Evolutionary conservation across 2,329 filamentous ascomycete genomes (phyloP), one percentile per base, ranked within the genome.

Genomic region (Kalaharituber pfeilii): DNA sequence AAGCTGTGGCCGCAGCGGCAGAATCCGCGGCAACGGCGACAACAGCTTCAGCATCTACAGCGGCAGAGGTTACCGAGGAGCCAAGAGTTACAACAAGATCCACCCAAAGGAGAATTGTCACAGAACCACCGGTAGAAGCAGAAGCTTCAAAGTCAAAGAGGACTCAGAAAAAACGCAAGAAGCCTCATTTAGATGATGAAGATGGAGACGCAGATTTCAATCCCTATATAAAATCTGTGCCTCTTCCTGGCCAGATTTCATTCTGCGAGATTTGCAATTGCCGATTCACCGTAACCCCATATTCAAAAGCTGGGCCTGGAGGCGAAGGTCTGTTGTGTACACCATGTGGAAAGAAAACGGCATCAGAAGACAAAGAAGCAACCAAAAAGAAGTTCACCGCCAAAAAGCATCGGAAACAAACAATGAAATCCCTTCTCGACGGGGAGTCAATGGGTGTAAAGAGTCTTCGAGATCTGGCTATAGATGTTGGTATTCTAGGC

Each of bases 251-350:
- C 6, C 62, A 64, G 51, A 63, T 63, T n/a, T 54, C 56, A 13
- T 63, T 63, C 50, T 64, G 62, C 26, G 59, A 54, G 3, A 58
- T 61, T 29, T 64, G 62, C 50, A 57, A 63, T 25, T 60, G 57
- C 15, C 57, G 62, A 15, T 64, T 64, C 27, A 64, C 60, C 1
- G 62, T 63, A 9, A 64, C 62, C 22, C 54, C 60, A 8, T 64
- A 64, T 49, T 60, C 57, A 9, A 60, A 52, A 24, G 45, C 57
- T 9, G 47, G 53, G 6, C 42, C 53, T 7, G 56, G 58, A 27
- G 60, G 58, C 11, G 61, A 62, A 22, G 60, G 62, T 7, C 33
- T 64, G 8, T 42, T 64, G 24, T 64, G 62, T 49, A 53, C 59
- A 13, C 26, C 58, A 13, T 64, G 62, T 49, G 62, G 62, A 4